phyloP scores from a whole-genome alignment of 768 basidiomycete species.

The Ephemerocybe angulata region DNA sequence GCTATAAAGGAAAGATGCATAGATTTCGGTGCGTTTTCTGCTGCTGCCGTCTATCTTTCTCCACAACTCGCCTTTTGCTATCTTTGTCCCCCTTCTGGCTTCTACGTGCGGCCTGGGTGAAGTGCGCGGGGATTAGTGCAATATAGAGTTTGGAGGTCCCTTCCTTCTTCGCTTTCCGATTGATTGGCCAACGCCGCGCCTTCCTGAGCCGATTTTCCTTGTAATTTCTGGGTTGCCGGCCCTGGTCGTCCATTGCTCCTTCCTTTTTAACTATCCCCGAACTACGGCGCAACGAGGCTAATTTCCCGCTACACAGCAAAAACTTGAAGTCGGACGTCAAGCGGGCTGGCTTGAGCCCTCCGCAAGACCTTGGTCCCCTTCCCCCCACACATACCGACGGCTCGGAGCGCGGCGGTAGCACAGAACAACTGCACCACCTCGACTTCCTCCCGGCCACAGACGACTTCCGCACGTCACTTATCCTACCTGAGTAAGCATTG shows the following conservation, averaged over 20 bases:
- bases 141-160: constrained; percentile 7
- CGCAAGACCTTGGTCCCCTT: too few species aligned
- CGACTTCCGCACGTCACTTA: constrained; percentile 84
- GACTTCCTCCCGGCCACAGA: constrained; percentile 46
- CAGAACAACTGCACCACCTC: constrained; percentile 22
- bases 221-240: constrained; percentile 19
- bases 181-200: constrained; percentile 3
- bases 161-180: constrained; percentile 6
- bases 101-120: constrained; percentile 12
- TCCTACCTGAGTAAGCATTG: constrained; percentile 68
- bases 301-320: constrained; percentile 47
- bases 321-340: constrained; percentile 75
- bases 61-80: not conserved
- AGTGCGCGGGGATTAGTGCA: not conserved
- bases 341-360: too few species aligned
- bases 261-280: constrained; percentile 5
- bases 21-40: constrained; percentile 71
- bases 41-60: too few species aligned
- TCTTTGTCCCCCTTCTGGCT: constrained; percentile 10
- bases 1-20: constrained; percentile 49
- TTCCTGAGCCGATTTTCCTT: constrained; percentile 12
- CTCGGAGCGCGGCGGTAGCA: too few species aligned
- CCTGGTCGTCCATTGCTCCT: constrained; percentile 20
- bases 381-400: too few species aligned
- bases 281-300: constrained; percentile 2